These are phyloP conservation scores for Sindora glabra DNA, from an alignment of 306 rosid genomes.

Conservation along the genomic window DNA sequence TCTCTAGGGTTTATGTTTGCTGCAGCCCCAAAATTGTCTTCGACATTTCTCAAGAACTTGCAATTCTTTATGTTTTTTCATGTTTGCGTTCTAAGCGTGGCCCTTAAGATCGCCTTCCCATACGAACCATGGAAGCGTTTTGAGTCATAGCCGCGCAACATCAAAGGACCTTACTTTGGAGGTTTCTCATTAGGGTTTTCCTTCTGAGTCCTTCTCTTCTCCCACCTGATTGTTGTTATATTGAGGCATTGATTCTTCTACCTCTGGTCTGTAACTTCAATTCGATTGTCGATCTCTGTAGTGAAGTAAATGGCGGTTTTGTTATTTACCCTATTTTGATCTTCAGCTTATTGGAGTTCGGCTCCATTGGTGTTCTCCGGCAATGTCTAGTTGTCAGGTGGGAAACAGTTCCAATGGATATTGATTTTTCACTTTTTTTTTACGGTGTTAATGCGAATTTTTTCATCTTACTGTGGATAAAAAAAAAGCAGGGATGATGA, in stretches of 20 bases:
- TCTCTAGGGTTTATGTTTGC: neutral
- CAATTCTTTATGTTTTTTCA: too few species aligned
- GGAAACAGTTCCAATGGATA: constrained; percentile 30
- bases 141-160: constrained; percentile 83
- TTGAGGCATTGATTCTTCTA: constrained; percentile 25
- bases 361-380: constrained; percentile 16
- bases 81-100: constrained; percentile 32
- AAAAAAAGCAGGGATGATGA: constrained; percentile 44
- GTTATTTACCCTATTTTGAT: constrained; percentile 1
- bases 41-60: too few species aligned
- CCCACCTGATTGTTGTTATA: constrained; percentile 23
- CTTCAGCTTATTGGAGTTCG: constrained; percentile 23
- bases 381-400: constrained; percentile 35
- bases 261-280: constrained; percentile 13
- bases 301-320: constrained; percentile 7
- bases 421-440: neutral
- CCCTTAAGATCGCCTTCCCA: constrained; percentile 98
- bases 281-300: neutral
- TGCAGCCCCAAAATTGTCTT: too few species aligned
- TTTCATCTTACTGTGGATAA: neutral
- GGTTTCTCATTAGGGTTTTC: constrained; percentile 66
- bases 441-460: neutral
- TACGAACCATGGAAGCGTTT: constrained; percentile 58
- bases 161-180: constrained; percentile 6
- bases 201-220: constrained; percentile 28